phyloP scores from a whole-genome alignment of 331 rosid genomes.

The Saraca asoca region DNA sequence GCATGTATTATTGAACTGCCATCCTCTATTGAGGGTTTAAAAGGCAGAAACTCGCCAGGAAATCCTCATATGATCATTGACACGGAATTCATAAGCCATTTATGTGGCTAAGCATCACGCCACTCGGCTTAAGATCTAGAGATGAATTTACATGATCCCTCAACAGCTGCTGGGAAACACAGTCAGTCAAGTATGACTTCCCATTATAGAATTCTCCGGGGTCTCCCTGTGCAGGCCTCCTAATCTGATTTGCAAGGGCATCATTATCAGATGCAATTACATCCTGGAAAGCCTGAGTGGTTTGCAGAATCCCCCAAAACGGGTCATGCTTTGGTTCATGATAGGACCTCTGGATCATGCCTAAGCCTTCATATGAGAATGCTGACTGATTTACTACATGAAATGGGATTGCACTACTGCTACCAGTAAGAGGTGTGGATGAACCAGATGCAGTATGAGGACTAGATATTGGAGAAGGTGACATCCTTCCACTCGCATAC shows the following conservation, averaged over 20 bases:
- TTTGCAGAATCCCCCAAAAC: slow-evolving; percentile 46
- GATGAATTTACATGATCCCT: slow-evolving; percentile 52
- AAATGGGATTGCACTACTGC: slow-evolving; percentile 58
- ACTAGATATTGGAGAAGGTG: slow-evolving; percentile 67
- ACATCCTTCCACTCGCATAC: slow-evolving; percentile 57
- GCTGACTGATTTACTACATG: slow-evolving; percentile 50
- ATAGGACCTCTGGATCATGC: slow-evolving; percentile 46
- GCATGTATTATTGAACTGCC: slow-evolving; percentile 1
- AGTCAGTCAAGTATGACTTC: slow-evolving; percentile 49
- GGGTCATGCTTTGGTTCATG: slow-evolving; percentile 54
- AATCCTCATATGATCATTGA: slow-evolving; percentile 28
- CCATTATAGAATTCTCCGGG: slow-evolving; percentile 42
- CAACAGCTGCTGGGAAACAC: slow-evolving; percentile 54
- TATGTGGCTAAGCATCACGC: slow-evolving; percentile 35
- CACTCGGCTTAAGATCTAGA: slow-evolving; percentile 33
- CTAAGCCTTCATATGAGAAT: slow-evolving; percentile 48
- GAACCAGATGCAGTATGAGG: slow-evolving; percentile 58
- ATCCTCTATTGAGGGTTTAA: slow-evolving; percentile 14
- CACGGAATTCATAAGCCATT: slow-evolving; percentile 28
- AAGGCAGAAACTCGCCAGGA: not conserved
- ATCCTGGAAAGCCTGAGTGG: slow-evolving; percentile 46
- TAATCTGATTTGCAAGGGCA: slow-evolving; percentile 40
- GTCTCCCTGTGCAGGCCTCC: slow-evolving; percentile 39
- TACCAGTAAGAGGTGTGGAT: slow-evolving; percentile 61
- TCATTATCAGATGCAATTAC: slow-evolving; percentile 44